A percentile compares a stretch with the other conserved stretches of the same genome.
phyloP scores from a whole-genome alignment of 495 filamentous ascomycete species.

The Penicillium simplicissimum region DNA sequence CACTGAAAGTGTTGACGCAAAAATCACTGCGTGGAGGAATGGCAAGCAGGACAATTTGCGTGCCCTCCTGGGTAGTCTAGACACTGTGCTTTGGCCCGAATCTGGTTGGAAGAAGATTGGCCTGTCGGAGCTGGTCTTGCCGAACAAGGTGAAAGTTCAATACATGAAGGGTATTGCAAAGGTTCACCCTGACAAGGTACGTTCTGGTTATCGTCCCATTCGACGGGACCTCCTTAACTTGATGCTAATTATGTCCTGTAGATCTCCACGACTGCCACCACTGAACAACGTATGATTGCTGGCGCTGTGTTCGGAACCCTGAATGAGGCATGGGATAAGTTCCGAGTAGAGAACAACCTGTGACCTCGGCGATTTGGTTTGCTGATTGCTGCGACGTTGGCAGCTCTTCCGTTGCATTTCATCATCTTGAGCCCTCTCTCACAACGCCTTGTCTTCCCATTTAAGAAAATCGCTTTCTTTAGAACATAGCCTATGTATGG shows the following conservation, averaged over 20 bases:
- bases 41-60: conserved; percentile 92
- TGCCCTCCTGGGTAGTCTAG: conserved; percentile 83
- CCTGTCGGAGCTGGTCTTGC: conserved; percentile 85
- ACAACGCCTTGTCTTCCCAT: neutral
- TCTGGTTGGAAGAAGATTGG: conserved; percentile 96
- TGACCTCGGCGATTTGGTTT: conserved; percentile 15
- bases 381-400: neutral
- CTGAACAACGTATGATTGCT: conserved; percentile 91
- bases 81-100: conserved; percentile 86
- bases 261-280: conserved; percentile 86
- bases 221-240: neutral
- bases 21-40: conserved; percentile 74
- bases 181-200: conserved; percentile 97
- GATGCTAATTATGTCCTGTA: conserved; percentile 34
- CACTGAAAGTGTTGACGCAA: conserved; percentile 77
- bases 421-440: neutral
- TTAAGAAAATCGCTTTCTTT: neutral
- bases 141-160: conserved; percentile 89
- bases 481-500: conserved; percentile 14
- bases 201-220: conserved; percentile 26
- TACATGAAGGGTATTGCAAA: conserved; percentile 99
- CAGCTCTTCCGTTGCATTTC: conserved; percentile 1
- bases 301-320: conserved; percentile 86
- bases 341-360: conserved; percentile 80
- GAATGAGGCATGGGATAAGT: conserved; percentile 99